Evolutionary conservation across 2,329 filamentous ascomycete genomes (phyloP).

Genomic region (Colletotrichum eremochloae): DNA sequence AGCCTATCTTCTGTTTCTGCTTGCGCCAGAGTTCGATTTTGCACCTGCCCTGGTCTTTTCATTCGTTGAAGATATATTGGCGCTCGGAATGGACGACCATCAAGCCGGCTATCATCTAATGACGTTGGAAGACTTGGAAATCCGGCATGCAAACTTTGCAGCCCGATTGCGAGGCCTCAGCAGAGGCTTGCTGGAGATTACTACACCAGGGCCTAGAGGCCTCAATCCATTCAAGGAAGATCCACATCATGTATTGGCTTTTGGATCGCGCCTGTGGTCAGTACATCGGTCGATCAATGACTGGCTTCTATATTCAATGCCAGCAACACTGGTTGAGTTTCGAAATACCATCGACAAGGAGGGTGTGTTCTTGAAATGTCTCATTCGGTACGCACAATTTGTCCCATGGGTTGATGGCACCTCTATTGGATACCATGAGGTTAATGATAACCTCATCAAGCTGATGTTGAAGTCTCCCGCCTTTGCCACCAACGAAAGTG

Average conservation of each 20-base stretch:
- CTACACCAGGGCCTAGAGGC: neutral
- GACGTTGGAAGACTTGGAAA: neutral
- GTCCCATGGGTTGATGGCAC: neutral
- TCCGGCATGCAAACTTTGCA: neutral
- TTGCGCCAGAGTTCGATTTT: neutral
- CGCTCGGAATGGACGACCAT: neutral
- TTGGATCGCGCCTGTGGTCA: neutral
- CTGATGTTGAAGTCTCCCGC: neutral
- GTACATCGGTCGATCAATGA: neutral
- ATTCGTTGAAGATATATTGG: neutral
- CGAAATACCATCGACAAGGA: neutral
- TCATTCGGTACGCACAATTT: neutral
- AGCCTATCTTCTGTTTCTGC: neutral
- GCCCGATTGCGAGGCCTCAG: neutral
- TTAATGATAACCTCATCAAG: neutral
- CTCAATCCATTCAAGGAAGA: neutral
- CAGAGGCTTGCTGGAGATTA: neutral
- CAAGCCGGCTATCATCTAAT: neutral
- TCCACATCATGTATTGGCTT: neutral
- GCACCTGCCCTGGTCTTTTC: neutral
- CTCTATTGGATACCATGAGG: accelerated
- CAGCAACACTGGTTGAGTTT: neutral
- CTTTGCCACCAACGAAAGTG: neutral
- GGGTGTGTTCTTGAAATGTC: neutral
- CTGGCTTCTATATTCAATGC: neutral